Evolutionary conservation across 2,329 filamentous ascomycete genomes (phyloP).

Genomic region (Aureobasidium sp.): DNA sequence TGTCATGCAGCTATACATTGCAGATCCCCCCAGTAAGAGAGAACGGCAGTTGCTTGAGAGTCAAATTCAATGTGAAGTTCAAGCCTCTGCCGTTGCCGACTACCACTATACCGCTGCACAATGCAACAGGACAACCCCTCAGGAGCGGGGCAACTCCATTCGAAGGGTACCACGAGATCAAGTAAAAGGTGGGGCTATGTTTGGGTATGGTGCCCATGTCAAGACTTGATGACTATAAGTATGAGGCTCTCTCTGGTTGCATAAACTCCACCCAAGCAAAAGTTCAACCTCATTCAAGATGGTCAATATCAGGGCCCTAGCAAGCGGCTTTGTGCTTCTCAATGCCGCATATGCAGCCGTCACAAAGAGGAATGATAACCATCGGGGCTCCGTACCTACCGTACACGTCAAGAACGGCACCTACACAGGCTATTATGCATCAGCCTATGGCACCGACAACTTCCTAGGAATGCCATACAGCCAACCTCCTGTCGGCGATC

Average conservation of each 20-base stretch:
- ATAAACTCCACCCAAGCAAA: not conserved
- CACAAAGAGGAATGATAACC: not conserved
- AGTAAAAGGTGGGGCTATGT: not conserved
- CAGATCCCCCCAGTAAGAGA: not conserved
- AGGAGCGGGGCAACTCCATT: slow-evolving; percentile 2
- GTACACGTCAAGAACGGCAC: slow-evolving; percentile 41
- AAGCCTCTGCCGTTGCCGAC: not conserved
- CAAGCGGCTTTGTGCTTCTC: not conserved
- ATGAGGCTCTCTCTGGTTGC: not conserved
- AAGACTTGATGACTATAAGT: not conserved
- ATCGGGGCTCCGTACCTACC: slow-evolving; percentile 21
- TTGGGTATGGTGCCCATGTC: not conserved
- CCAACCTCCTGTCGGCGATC: slow-evolving; percentile 44
- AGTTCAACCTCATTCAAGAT: not conserved
- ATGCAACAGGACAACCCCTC: not conserved
- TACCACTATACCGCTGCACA: not conserved
- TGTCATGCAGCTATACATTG: not conserved
- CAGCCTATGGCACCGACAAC: slow-evolving; percentile 42
- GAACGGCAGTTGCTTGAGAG: not conserved
- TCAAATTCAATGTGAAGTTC: not conserved
- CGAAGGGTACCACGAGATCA: not conserved
- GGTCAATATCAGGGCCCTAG: not conserved
- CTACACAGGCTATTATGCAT: slow-evolving; percentile 37
- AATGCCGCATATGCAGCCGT: not conserved
- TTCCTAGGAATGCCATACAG: slow-evolving; percentile 54